Base-by-base conservation (phyloP, 306 rosid genomes). In the Geum urbanum region DNA sequence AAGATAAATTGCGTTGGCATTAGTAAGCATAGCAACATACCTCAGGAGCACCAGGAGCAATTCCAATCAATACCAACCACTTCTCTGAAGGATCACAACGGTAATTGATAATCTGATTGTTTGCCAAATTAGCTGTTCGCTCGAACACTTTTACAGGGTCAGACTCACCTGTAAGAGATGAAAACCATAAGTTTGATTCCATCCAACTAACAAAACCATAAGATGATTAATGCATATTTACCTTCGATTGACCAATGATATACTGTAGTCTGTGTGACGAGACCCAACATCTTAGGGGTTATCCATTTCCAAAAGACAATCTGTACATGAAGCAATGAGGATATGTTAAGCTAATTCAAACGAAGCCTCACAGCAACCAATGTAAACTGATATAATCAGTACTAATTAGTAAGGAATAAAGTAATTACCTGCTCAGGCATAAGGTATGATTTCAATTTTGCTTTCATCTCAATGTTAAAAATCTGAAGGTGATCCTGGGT, bases 261-360 rank as follows among this genome's bases (percentile, higher is more conserved):
- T 66, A 91, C 99, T 44, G 96, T 71, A 73, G 95, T 84, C 83
- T 83, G 97, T 9, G 99, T 95, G 75, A 91, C 99, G 35, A 95
- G 82, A 74, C 99, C 99, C 87, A 95, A 72, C 86, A 86, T 76
- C 84, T 91, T 95, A 24, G 95, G 88, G 76, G 84, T 85, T 76
- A 95, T 95, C 99, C 99, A 91, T 82, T 95, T 95, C 99, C 99
- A 95, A 75, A 95, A 91, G 71, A 91, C 97, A 37, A 91, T 89
- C 99, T 95, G 80, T 61, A 78, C 20, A 76, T 14, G 44, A 78
- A 70, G 63, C 32, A 76, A 49, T 54, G 18, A 65, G 70, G 59
- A 64, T 68, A 24, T 2, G 64, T 18, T 72, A 50, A 77, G 77
- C 66, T 54, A 76, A 49, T 65, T 32, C 61, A 62, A 10, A 59